A percentile compares a stretch with the other conserved stretches of the same genome.
phyloP scores from a whole-genome alignment of 2,329 filamentous ascomycete genomes.

The Colletotrichum costaricense region DNA sequence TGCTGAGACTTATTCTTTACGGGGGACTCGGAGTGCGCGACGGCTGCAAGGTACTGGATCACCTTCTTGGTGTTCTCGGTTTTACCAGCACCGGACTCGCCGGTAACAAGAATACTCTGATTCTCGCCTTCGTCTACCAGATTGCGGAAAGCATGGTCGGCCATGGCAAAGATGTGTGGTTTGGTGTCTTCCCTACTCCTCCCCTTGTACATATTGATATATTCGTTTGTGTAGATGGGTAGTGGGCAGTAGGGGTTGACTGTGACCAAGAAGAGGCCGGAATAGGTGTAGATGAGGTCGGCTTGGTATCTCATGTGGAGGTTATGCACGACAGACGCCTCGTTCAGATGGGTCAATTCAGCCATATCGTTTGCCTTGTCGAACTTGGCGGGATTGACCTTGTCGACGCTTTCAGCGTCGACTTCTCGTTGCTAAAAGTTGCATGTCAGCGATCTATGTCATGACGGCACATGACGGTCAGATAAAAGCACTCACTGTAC shows the following conservation, averaged over 20 bases:
- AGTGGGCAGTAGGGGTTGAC: conserved; percentile 96
- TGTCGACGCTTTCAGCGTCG: conserved; percentile 89
- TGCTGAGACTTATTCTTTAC: conserved; percentile 71
- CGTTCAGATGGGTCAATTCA: conserved; percentile 96
- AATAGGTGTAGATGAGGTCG: conserved; percentile 98
- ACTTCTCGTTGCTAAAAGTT: conserved; percentile 81
- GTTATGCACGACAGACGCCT: conserved; percentile 97
- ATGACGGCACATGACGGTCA: neutral
- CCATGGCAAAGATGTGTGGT: conserved; percentile 97
- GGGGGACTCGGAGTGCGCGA: conserved; percentile 85
- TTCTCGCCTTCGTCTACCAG: conserved; percentile 95
- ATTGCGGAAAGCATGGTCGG: conserved; percentile 95
- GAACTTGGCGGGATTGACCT: conserved; percentile 99
- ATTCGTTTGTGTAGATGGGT: conserved; percentile 96
- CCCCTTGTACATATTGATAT: conserved; percentile 98
- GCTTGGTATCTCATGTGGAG: conserved; percentile 94
- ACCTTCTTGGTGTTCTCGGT: conserved; percentile 99
- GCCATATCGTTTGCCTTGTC: conserved; percentile 99
- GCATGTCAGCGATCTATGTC: conserved; percentile 35
- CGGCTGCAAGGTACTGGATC: conserved; percentile 96
- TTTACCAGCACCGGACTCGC: conserved; percentile 97
- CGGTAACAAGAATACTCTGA: conserved; percentile 97
- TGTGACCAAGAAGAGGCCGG: conserved; percentile 94
- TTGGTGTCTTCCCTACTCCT: conserved; percentile 92
- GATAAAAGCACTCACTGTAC: conserved; percentile 70